phyloP scores from a whole-genome alignment of 148 eudicot genomes.

The Rhododendron henanense region DNA sequence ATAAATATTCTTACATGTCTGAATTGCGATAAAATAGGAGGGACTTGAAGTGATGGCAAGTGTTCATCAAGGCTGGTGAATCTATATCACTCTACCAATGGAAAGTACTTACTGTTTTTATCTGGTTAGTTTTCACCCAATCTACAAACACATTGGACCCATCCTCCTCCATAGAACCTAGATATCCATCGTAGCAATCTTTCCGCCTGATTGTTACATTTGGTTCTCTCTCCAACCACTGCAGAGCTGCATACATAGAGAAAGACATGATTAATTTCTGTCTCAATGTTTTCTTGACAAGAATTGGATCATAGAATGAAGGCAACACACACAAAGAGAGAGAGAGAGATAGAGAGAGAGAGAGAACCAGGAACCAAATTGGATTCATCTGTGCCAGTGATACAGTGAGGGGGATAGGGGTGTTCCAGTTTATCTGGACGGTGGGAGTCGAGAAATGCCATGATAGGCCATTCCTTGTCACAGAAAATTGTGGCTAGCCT shows the following conservation, averaged over 20 bases:
- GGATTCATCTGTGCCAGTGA: slow-evolving; percentile 37
- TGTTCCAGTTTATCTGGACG: slow-evolving; percentile 30
- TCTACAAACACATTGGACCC: slow-evolving; percentile 34
- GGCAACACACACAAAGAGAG: background rate
- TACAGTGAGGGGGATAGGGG: slow-evolving; percentile 44
- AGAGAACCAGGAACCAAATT: slow-evolving; percentile 35
- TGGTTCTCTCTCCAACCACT: slow-evolving; percentile 35
- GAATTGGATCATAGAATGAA: background rate
- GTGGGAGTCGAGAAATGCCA: slow-evolving; percentile 40
- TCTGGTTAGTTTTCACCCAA: slow-evolving; percentile 30
- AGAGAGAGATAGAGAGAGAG: background rate
- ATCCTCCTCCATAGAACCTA: slow-evolving; percentile 36
- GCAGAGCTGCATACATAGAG: slow-evolving; percentile 25
- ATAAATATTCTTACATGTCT: background rate
- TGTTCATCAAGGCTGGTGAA: background rate
- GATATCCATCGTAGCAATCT: slow-evolving; percentile 40
- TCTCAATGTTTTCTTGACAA: background rate
- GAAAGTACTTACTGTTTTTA: slow-evolving; percentile 24
- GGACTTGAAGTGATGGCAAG: background rate
- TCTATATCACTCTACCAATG: background rate
- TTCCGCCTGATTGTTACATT: slow-evolving; percentile 32
- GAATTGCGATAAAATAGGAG: background rate
- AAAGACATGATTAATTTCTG: background rate
- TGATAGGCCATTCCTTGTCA: slow-evolving; percentile 36
- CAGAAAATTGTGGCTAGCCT: slow-evolving; percentile 29